Evolutionary conservation across 2,329 filamentous ascomycete genomes (phyloP).

Genomic region (Paraphaeosphaeria sporulosa): DNA sequence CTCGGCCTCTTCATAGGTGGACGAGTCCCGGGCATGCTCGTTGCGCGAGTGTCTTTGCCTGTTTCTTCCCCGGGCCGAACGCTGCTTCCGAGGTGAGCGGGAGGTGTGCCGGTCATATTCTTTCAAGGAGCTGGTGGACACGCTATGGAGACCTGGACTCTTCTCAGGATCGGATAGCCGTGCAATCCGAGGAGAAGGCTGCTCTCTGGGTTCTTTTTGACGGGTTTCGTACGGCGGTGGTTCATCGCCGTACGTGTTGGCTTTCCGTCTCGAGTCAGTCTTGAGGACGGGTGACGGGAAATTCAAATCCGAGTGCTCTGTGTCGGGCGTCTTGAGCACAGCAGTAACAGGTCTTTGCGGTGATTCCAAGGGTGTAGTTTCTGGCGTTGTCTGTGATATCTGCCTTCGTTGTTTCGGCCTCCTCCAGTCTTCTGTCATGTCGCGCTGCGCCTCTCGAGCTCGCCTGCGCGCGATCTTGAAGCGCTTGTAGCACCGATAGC

Average conservation of each 20-base stretch:
- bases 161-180: conserved; percentile 12
- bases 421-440: conserved; percentile 19
- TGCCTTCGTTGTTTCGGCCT: conserved; percentile 17
- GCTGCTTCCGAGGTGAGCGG: conserved; percentile 18
- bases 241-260: conserved; percentile 10
- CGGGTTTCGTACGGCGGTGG: conserved; percentile 7
- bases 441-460: conserved; percentile 18
- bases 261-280: conserved; percentile 8
- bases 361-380: not conserved
- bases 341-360: not conserved
- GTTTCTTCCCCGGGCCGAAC: conserved; percentile 16
- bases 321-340: not conserved
- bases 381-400: not conserved
- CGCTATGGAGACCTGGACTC: conserved; percentile 14
- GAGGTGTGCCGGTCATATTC: conserved; percentile 13
- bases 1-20: conserved; percentile 21
- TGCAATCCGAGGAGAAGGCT: conserved; percentile 14
- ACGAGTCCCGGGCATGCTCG: conserved; percentile 8
- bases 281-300: conserved; percentile 1
- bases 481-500: conserved; percentile 23
- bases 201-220: conserved; percentile 11
- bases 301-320: not conserved
- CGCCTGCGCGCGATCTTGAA: conserved; percentile 23
- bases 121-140: conserved; percentile 11
- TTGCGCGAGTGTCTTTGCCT: conserved; percentile 11